A percentile compares a stretch with the other conserved stretches of the same genome.
Conservation (phyloP, 2,329 filamentous ascomycete genomes). For the Trichoderma breve region DNA sequence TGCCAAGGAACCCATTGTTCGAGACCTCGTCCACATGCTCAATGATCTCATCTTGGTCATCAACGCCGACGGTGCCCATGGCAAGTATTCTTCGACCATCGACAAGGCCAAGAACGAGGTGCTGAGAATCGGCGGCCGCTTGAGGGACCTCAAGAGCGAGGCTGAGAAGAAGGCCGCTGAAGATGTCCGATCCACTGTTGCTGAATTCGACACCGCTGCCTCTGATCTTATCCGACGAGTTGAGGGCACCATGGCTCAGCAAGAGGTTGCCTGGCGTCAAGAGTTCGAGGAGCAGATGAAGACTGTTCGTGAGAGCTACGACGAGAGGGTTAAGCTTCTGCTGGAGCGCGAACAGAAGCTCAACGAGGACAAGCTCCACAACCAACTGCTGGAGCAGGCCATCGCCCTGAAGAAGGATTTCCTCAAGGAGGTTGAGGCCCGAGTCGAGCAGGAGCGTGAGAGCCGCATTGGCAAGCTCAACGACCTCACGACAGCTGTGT, state of each 20-base stretch:
- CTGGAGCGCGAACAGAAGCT: constrained; percentile 76
- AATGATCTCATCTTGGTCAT: constrained; percentile 95
- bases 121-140: constrained; percentile 72
- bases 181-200: constrained; percentile 68
- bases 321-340: constrained; percentile 74
- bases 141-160: constrained; percentile 68
- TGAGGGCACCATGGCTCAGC: constrained; percentile 75
- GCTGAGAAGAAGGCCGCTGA: constrained; percentile 70
- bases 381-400: constrained; percentile 86
- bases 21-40: constrained; percentile 90
- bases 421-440: constrained; percentile 69
- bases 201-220: constrained; percentile 83
- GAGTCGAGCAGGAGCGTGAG: constrained; percentile 85
- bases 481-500: constrained; percentile 73
- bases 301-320: constrained; percentile 73
- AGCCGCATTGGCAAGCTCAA: constrained; percentile 82
- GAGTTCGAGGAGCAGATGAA: constrained; percentile 87
- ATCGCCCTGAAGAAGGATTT: constrained; percentile 85
- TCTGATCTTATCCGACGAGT: constrained; percentile 86
- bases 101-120: constrained; percentile 84
- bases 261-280: constrained; percentile 78
- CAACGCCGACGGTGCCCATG: constrained; percentile 78
- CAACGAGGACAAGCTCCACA: constrained; percentile 77
- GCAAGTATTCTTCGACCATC: constrained; percentile 75
- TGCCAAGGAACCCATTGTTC: constrained; percentile 81